These are phyloP conservation scores for Saururus chinensis DNA, from an alignment of 164 flowering plant genomes.

Conservation along the genomic window DNA sequence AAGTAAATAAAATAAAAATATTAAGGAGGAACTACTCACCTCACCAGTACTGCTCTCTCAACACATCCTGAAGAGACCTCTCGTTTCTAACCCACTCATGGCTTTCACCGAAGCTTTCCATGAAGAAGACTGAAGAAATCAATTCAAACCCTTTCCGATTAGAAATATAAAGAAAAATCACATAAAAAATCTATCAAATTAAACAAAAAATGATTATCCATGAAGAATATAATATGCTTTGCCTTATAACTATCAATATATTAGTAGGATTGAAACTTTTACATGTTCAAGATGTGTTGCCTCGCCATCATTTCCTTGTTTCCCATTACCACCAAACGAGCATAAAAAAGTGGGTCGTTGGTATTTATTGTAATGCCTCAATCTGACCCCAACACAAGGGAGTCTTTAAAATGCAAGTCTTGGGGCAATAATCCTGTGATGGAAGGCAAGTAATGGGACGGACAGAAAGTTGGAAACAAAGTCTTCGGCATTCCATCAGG, in stretches of 20 bases:
- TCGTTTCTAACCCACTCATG: slow-evolving; percentile 41
- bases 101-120: slow-evolving; percentile 59
- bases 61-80: slow-evolving; percentile 43
- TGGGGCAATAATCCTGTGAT: slow-evolving; percentile 8
- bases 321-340: slow-evolving; percentile 49
- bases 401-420: slow-evolving; percentile 3
- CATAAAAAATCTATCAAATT: background rate
- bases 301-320: slow-evolving; percentile 27
- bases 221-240: too few relatives aligned
- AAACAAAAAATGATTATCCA: too few relatives aligned
- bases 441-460: slow-evolving; percentile 1
- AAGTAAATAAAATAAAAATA: too few relatives aligned
- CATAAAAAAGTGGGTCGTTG: slow-evolving; percentile 20
- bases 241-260: background rate
- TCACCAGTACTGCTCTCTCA: slow-evolving; percentile 62
- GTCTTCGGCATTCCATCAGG: too few relatives aligned
- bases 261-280: background rate
- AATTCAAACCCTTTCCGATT: too few relatives aligned
- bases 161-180: background rate
- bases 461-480: background rate
- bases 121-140: slow-evolving; percentile 36
- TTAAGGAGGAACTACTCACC: too few relatives aligned
- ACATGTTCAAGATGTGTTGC: slow-evolving; percentile 13
- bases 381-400: slow-evolving; percentile 5
- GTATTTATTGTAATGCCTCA: too few relatives aligned